Base-by-base conservation (phyloP, 1,139 yeast species). In the Barnettozyma hawaiiensis region DNA sequence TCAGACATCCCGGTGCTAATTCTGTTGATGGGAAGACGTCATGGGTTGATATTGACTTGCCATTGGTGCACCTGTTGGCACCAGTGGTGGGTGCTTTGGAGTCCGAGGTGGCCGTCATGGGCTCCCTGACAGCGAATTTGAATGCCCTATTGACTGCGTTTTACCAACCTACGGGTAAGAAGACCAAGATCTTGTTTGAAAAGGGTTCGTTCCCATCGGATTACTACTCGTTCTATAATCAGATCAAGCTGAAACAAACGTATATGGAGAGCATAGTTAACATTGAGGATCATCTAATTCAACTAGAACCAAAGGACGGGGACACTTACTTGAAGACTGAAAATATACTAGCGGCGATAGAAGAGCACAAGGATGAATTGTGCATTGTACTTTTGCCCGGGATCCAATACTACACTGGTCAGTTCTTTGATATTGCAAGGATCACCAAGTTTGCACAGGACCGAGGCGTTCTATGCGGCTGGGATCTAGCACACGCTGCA, bases 401-500 rank as follows among this genome's bases (percentile, higher is more conserved):
- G 1, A 78, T 90, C 46, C 97, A 90, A 58, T 90, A 83, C 65
- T 90, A 89, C 60, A 81, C 97, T 1, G 97, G 97, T 4, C 97
- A 90, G 61, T 69, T 70, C 28, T 89, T 90, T 58, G 85, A 86
- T 39, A 85, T 90, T 33, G 70, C 69, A 40, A 61, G 60, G 14
- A 86, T 90, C 52, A 89, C 97, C 2, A 58, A 59, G 15, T 68
- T 67, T 39, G 87, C 81, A 6, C 78, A 81, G 45, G 52, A 57
- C 7, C 61, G 49, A 52, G 52, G 78, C 1, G 73, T 85, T 31
- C 58, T 73, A 2, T 92, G 87, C 8, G 97, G 97, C 1, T 90
- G 97, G 97, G 97, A 90, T 61, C 70, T 90, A 54, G 97, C 97
- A 0, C 97, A 90, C 61, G 96, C 95, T 1, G 94, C 73, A 1